A percentile compares a stretch with the other conserved stretches of the same genome.
Evolutionary conservation across 805 yeast species (phyloP).

Genomic region (Metschnikowia koreensis): DNA sequence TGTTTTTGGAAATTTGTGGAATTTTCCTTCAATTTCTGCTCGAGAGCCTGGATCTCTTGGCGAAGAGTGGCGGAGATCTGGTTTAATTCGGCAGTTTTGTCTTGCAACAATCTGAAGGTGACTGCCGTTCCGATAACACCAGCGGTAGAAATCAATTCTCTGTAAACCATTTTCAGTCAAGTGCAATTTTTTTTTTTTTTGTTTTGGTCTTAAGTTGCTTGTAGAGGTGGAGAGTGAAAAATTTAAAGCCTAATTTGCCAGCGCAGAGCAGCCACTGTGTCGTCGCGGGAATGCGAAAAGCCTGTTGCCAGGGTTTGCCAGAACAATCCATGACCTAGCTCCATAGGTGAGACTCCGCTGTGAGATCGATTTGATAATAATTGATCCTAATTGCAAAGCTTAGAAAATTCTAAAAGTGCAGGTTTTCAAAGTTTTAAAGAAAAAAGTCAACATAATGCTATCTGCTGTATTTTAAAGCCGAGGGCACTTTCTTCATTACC

Average conservation of each 20-base stretch:
- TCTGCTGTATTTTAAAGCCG: too few species aligned
- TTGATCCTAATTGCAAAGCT: too few species aligned
- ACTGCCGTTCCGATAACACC: slow-evolving; percentile 9
- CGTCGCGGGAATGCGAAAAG: background rate
- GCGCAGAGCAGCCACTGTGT: slow-evolving; percentile 3
- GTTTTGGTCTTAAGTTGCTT: background rate
- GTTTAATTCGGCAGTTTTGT: slow-evolving; percentile 5
- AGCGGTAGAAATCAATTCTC: slow-evolving; percentile 8
- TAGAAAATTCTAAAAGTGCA: too few species aligned
- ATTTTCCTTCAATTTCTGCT: slow-evolving; percentile 8
- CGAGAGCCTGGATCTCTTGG: slow-evolving; percentile 4
- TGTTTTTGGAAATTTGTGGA: slow-evolving; percentile 3
- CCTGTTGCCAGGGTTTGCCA: background rate
- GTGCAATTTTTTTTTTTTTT: background rate
- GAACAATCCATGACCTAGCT: background rate
- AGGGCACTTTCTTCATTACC: too few species aligned
- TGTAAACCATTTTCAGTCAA: slow-evolving; percentile 3
- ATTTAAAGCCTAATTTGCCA: background rate
- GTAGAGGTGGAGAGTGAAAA: background rate
- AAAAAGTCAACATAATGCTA: too few species aligned
- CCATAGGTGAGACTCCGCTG: background rate
- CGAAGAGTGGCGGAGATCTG: slow-evolving; percentile 2
- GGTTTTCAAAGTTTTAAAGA: too few species aligned
- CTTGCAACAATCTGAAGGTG: slow-evolving; percentile 11
- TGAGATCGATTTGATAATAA: background rate